phyloP scores from a whole-genome alignment of 106 monocot species.

The Posidonia australis region DNA sequence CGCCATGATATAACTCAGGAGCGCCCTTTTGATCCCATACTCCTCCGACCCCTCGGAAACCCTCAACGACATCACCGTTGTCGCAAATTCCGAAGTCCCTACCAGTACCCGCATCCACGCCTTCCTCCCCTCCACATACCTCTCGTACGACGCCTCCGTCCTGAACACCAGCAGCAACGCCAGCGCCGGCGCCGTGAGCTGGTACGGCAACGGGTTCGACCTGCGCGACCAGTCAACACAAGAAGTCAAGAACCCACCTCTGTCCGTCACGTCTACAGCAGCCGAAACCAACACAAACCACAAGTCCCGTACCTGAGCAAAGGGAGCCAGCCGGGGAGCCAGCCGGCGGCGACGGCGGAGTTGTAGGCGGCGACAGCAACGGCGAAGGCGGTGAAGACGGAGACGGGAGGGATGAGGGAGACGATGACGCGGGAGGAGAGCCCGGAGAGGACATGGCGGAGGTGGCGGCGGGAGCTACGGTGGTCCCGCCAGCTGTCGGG shows the following conservation, averaged over 20 bases:
- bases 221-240: slow-evolving; percentile 1
- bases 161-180: slow-evolving; percentile 89
- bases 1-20: slow-evolving; percentile 72
- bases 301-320: no score
- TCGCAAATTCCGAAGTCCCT: slow-evolving; percentile 44
- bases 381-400: slow-evolving; percentile 46
- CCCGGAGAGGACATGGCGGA: slow-evolving; percentile 68
- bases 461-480: slow-evolving; percentile 86
- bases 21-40: slow-evolving; percentile 21
- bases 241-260: not conserved
- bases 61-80: slow-evolving; percentile 31
- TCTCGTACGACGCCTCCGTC: slow-evolving; percentile 86
- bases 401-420: slow-evolving; percentile 70
- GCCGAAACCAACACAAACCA: no score
- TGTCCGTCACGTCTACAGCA: no score
- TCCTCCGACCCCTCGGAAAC: slow-evolving; percentile 11
- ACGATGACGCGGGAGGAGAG: slow-evolving; percentile 86
- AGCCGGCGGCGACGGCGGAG: slow-evolving; percentile 29
- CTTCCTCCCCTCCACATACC: slow-evolving; percentile 80
- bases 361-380: slow-evolving; percentile 55
- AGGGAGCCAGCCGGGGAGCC: slow-evolving; percentile 27
- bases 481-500: slow-evolving; percentile 56
- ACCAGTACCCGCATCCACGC: slow-evolving; percentile 68
- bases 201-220: slow-evolving; percentile 67
- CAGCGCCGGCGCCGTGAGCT: slow-evolving; percentile 80